These are phyloP conservation scores for Lizonia empirigonia DNA, from an alignment of 2,329 filamentous ascomycete species.

Conservation along the genomic window DNA sequence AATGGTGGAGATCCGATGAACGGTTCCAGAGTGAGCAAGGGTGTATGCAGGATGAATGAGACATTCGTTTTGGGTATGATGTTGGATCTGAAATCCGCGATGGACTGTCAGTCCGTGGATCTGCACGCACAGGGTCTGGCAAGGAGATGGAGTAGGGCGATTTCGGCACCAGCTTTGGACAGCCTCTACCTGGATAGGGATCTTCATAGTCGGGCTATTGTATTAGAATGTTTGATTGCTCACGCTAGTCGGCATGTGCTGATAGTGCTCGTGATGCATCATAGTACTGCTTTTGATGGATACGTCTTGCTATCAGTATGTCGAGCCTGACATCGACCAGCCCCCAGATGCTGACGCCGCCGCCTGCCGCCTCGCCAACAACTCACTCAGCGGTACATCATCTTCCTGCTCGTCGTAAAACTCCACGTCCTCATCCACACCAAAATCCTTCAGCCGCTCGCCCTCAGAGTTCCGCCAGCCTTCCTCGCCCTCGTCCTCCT, in stretches of 20 bases:
- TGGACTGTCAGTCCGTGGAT: conserved; percentile 1
- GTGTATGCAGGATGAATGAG: neutral
- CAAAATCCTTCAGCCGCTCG: conserved; percentile 75
- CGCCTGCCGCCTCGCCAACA: conserved; percentile 54
- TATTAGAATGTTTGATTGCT: conserved; percentile 33
- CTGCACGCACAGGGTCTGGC: neutral
- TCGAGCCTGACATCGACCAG: neutral
- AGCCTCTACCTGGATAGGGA: conserved; percentile 7
- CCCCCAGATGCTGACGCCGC: conserved; percentile 6
- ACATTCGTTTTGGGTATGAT: neutral
- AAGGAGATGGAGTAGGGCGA: conserved; percentile 7
- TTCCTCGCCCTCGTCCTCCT: conserved; percentile 55
- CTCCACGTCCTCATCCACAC: conserved; percentile 77
- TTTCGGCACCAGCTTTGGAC: neutral
- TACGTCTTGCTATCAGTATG: neutral
- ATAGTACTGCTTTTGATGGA: no score
- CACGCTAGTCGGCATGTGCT: conserved; percentile 18
- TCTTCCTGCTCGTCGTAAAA: conserved; percentile 68
- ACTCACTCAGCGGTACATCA: conserved; percentile 71
- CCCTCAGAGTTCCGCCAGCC: conserved; percentile 78
- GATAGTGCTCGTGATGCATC: no score
- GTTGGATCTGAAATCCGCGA: conserved; percentile 2
- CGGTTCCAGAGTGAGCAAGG: conserved; percentile 2
- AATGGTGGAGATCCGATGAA: neutral
- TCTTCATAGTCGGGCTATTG: conserved; percentile 24